Evolutionary conservation across 345 rosid species (phyloP).

Genomic region (Melastoma malabathricum): DNA sequence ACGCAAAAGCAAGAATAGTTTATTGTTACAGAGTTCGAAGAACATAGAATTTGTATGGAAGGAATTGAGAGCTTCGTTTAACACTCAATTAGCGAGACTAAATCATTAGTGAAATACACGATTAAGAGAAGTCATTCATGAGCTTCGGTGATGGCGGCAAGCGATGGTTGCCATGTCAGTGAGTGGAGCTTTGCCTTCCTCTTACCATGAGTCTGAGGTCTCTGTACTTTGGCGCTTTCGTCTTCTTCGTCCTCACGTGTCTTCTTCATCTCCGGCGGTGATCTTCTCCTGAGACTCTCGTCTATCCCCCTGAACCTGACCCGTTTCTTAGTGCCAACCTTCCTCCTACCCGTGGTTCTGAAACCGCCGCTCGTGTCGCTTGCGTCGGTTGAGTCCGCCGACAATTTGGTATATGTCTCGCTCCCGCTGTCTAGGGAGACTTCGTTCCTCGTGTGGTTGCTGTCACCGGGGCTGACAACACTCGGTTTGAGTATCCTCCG

Average conservation of each 20-base stretch:
- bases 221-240: background rate
- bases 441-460: background rate
- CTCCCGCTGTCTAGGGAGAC: slow-evolving; percentile 2
- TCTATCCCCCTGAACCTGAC: slow-evolving; percentile 21
- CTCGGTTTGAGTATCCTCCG: slow-evolving; percentile 8
- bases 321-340: slow-evolving; percentile 7
- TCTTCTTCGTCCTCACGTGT: background rate
- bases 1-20: too few relatives aligned
- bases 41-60: too few relatives aligned
- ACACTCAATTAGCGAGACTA: too few relatives aligned
- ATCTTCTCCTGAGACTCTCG: slow-evolving; percentile 8
- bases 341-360: slow-evolving; percentile 5
- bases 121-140: background rate
- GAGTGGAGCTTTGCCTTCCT: slow-evolving; percentile 8
- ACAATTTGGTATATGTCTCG: background rate
- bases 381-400: slow-evolving; percentile 1
- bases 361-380: slow-evolving; percentile 1
- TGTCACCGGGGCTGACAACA: background rate
- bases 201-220: slow-evolving; percentile 13
- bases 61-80: too few relatives aligned
- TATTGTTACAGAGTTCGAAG: too few relatives aligned
- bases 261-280: too few relatives aligned
- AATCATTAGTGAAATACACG: too few relatives aligned
- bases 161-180: slow-evolving; percentile 1
- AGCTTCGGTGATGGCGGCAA: slow-evolving; percentile 3